These are phyloP conservation scores for Skeletonema grethae DNA, from an alignment of 108 stramenopile genomes.

Conservation along the genomic window DNA sequence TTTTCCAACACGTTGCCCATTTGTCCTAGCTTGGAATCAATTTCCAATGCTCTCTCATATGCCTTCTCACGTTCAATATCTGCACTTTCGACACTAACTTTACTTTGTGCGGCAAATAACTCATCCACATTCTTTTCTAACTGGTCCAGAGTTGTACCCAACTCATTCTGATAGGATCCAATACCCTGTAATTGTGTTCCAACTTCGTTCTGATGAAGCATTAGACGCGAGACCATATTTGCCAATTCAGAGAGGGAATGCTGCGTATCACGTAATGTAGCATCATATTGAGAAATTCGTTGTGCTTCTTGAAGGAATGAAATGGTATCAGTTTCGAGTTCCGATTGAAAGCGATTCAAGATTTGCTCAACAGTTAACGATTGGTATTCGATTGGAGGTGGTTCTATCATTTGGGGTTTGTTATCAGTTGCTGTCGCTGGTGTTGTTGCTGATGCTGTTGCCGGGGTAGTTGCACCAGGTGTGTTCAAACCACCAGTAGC, in stretches of 20 bases:
- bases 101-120: slow-evolving; percentile 64
- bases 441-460: slow-evolving; percentile 20
- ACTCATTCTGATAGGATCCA: slow-evolving; percentile 66
- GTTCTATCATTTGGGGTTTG: slow-evolving; percentile 45
- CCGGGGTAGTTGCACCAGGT: slow-evolving; percentile 13
- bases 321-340: slow-evolving; percentile 74
- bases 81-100: slow-evolving; percentile 65
- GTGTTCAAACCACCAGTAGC: slow-evolving; percentile 11
- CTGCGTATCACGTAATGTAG: slow-evolving; percentile 72
- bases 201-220: slow-evolving; percentile 71
- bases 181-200: slow-evolving; percentile 61
- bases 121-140: slow-evolving; percentile 74
- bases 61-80: slow-evolving; percentile 75
- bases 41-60: slow-evolving; percentile 58
- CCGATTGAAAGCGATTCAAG: slow-evolving; percentile 74
- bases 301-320: slow-evolving; percentile 72
- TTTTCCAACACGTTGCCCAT: slow-evolving; percentile 48
- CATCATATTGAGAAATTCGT: slow-evolving; percentile 80
- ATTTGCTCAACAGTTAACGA: slow-evolving; percentile 85
- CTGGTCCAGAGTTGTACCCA: slow-evolving; percentile 57
- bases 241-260: slow-evolving; percentile 60
- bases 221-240: slow-evolving; percentile 53
- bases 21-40: slow-evolving; percentile 54
- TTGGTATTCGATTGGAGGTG: slow-evolving; percentile 75
- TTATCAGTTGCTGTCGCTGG: slow-evolving; percentile 7